Percentiles rank a stretch among this genome's conserved stretches.
Conservation (phyloP, 2,329 filamentous ascomycete species). For the Penicillium decumbens region DNA sequence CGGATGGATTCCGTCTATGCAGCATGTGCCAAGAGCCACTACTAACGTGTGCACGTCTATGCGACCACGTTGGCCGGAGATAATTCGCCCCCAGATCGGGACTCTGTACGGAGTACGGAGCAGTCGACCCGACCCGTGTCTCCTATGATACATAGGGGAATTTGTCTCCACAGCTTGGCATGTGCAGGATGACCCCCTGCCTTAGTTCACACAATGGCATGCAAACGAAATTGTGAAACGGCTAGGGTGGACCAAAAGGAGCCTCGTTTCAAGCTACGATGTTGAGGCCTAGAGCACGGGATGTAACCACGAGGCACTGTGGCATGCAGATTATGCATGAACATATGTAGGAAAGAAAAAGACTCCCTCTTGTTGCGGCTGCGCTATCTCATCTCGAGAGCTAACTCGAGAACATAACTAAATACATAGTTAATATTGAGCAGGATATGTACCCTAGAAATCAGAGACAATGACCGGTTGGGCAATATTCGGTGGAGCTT, state of each 20-base stretch:
- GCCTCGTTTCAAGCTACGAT: not conserved
- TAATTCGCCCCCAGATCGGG: slow-evolving; percentile 1
- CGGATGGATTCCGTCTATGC: not conserved
- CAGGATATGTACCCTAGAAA: too few relatives aligned
- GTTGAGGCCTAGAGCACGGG: slow-evolving; percentile 1
- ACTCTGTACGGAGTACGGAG: too few relatives aligned
- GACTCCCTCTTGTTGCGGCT: not conserved
- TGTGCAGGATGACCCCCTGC: slow-evolving; percentile 15
- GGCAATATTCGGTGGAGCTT: too few relatives aligned
- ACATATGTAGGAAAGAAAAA: not conserved
- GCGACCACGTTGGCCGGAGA: not conserved
- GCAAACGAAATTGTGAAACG: slow-evolving; percentile 10
- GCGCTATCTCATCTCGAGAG: not conserved
- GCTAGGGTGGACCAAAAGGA: slow-evolving; percentile 7
- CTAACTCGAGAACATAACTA: not conserved
- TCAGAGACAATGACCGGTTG: too few relatives aligned
- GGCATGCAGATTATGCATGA: slow-evolving; percentile 1
- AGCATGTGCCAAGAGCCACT: not conserved
- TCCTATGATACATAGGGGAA: slow-evolving; percentile 7
- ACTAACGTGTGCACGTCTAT: not conserved
- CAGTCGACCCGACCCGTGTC: not conserved
- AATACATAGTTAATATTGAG: too few relatives aligned
- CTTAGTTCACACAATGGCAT: slow-evolving; percentile 11
- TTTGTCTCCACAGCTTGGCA: not conserved
- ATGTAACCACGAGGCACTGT: not conserved